phyloP scores from a whole-genome alignment of 768 basidiomycete genomes.

The Lactarius trivialis region DNA sequence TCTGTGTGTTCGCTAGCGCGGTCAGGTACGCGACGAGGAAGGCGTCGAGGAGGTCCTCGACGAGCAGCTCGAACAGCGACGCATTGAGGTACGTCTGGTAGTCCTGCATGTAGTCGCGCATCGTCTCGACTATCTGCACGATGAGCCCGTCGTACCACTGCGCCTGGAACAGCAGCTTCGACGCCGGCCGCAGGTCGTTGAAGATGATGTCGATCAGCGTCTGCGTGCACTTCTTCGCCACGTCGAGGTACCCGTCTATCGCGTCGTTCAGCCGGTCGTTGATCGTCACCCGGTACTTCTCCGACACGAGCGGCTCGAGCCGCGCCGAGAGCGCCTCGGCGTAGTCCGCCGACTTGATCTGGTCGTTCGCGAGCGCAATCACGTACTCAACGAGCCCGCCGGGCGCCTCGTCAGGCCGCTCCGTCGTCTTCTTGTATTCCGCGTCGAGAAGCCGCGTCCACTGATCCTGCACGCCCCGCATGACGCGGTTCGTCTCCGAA shows the following conservation, averaged over 20 bases:
- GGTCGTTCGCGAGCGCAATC: slow-evolving; percentile 96
- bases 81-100: slow-evolving; percentile 89
- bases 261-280: slow-evolving; percentile 88
- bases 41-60: slow-evolving; percentile 87
- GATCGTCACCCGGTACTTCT: slow-evolving; percentile 82
- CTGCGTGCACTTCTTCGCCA: slow-evolving; percentile 95
- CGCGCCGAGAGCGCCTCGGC: slow-evolving; percentile 80
- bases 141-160: slow-evolving; percentile 89
- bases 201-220: slow-evolving; percentile 91
- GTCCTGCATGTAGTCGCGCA: slow-evolving; percentile 95
- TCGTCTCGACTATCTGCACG: slow-evolving; percentile 86
- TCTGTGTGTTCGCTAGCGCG: slow-evolving; percentile 74
- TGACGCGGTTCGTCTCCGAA: slow-evolving; percentile 80
- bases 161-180: slow-evolving; percentile 74
- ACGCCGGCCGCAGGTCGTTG: slow-evolving; percentile 87
- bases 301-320: slow-evolving; percentile 85
- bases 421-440: slow-evolving; percentile 82
- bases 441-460: slow-evolving; percentile 80
- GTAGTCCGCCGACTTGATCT: slow-evolving; percentile 93
- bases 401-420: slow-evolving; percentile 82
- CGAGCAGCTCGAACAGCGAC: slow-evolving; percentile 81
- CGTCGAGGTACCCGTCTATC: slow-evolving; percentile 96
- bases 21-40: slow-evolving; percentile 90
- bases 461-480: slow-evolving; percentile 80
- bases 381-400: slow-evolving; percentile 92